Evolutionary conservation across 257 asterid species (phyloP).

Genomic region (Capsicum pubescens): DNA sequence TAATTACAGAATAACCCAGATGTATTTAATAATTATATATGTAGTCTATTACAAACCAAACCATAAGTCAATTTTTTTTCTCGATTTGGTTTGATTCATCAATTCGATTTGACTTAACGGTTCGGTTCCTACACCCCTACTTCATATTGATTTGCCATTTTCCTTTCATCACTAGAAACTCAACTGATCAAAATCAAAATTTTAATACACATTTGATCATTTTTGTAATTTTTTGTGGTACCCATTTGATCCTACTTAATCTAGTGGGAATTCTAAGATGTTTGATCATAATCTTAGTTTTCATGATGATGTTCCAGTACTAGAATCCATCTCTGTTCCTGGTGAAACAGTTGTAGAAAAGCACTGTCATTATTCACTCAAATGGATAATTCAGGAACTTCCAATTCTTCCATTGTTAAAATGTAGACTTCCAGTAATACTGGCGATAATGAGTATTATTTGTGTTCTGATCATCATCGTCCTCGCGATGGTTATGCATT

Average conservation of each 20-base stretch:
- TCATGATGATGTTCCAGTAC: slow-evolving; percentile 44
- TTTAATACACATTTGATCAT: neutral
- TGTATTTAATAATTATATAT: no score
- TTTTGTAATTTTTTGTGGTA: neutral
- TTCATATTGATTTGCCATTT: slow-evolving; percentile 44
- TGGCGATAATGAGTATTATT: slow-evolving; percentile 29
- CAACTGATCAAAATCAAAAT: neutral
- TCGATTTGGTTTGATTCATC: no score
- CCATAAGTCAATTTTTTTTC: no score
- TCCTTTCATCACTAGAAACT: slow-evolving; percentile 30
- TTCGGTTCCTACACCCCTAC: no score
- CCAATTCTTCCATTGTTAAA: slow-evolving; percentile 70
- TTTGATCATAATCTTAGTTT: slow-evolving; percentile 64
- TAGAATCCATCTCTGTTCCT: slow-evolving; percentile 27
- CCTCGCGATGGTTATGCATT: slow-evolving; percentile 40
- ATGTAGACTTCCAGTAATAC: slow-evolving; percentile 72
- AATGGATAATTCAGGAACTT: slow-evolving; percentile 62
- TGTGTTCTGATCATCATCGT: no score
- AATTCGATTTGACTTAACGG: no score
- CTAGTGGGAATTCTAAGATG: slow-evolving; percentile 29
- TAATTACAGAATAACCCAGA: no score
- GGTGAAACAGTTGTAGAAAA: slow-evolving; percentile 34
- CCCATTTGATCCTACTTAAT: neutral
- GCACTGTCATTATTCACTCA: slow-evolving; percentile 9
- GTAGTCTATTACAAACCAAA: no score